Base-by-base conservation (phyloP, 306 rosid species). In the Cucurbita ficifolia region DNA sequence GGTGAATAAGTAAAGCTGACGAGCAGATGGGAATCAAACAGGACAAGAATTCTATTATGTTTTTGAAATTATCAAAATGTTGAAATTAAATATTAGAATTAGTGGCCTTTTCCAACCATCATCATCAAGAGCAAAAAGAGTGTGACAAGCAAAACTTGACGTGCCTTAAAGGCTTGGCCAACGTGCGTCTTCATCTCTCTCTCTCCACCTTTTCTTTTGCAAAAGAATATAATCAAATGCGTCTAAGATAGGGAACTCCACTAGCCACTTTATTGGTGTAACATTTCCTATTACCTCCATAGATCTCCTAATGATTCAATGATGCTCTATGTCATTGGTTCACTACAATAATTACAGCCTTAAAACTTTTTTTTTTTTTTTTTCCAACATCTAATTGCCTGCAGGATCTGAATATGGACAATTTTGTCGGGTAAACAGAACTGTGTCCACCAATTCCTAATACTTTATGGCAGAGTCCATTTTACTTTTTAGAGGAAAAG, bases 91-190 rank as follows among this genome's bases (percentile, higher is more conserved):
- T 11, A 65, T 65, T 5, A 46, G 39, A 70, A 49, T 29, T 48
- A 49, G 42, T 22, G 58, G 45, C 21, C 6, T 69, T 48, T 18
- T 10, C n/a, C 2, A 22, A 24, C 74, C 4, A 68, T 46, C 73
- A 70, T 24, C 13, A 69, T 70, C 54, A 17, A 13, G 45, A 21
- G 57, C 43, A 70, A 70, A 52, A 48, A 33, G 58, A 70, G 8
- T 49, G 16, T 10, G 11, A 70, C 24, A 70, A 29, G 59, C 74
- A 8, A 70, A 17, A 70, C 74, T 49, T 48, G 38, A 49, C 18
- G 74, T 70, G 74, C 58, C 74, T 70, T 70, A 49, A 70, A 70
- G 59, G 45, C 45, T 49, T 68, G 39, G 24, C 74, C 74, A 70
- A 70, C 58, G 17, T 70, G 58, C 45, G 24, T 70, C 45, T 24